These are phyloP conservation scores for Pythium oligandrum DNA, from an alignment of 352 stramenopile species.

Conservation along the genomic window DNA sequence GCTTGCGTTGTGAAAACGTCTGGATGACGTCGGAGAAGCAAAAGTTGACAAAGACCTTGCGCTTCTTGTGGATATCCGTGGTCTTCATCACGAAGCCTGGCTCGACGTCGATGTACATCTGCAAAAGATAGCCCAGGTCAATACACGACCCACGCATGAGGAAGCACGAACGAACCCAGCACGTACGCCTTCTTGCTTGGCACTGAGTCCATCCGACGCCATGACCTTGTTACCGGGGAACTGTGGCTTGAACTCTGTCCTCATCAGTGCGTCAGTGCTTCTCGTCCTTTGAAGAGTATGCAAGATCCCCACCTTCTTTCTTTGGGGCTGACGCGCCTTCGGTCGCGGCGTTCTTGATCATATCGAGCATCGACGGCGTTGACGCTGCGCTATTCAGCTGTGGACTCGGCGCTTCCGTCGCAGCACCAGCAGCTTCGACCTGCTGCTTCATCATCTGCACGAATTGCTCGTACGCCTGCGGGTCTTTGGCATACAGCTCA, in stretches of 20 bases:
- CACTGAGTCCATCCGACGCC: constrained; percentile 43
- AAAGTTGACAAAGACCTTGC: constrained; percentile 83
- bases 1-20: constrained; percentile 73
- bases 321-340: not conserved
- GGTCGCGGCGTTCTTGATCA: constrained; percentile 30
- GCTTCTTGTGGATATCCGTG: constrained; percentile 46
- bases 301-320: no score
- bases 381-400: no score
- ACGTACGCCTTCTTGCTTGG: constrained; percentile 56
- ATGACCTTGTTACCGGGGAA: constrained; percentile 79
- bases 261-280: not conserved
- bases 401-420: not conserved
- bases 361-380: constrained; percentile 38
- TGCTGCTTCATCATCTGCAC: constrained; percentile 65
- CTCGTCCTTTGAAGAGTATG: no score
- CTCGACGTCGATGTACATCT: constrained; percentile 76
- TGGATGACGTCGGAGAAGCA: constrained; percentile 67
- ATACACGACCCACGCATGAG: no score
- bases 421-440: constrained; percentile 25
- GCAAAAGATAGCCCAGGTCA: not conserved
- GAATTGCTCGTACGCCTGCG: constrained; percentile 53
- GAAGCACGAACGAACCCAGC: no score
- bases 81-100: constrained; percentile 82
- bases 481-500: constrained; percentile 63
- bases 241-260: constrained; percentile 41